phyloP scores from a whole-genome alignment of 371 early-diverging fungal genomes.

The Mucor saturninus region DNA sequence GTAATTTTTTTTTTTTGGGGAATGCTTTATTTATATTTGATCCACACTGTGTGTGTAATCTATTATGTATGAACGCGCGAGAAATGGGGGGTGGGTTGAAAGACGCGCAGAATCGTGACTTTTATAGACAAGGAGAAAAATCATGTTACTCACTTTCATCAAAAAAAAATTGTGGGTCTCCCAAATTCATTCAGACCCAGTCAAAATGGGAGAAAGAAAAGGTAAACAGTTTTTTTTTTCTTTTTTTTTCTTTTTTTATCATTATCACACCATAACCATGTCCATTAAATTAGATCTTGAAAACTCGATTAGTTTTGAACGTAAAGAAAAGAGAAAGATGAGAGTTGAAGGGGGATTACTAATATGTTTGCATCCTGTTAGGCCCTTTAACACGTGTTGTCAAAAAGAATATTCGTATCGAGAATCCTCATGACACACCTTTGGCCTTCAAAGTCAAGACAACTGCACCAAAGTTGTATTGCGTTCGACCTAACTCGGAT shows the following conservation, averaged over 20 bases:
- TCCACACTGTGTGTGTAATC: too few species aligned
- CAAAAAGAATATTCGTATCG: constrained; percentile 55
- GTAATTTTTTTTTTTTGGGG: background rate
- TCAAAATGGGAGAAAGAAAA: background rate
- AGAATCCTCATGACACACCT: constrained; percentile 61
- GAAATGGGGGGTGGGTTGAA: too few species aligned
- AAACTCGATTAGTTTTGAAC: constrained; percentile 25
- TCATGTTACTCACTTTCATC: too few species aligned
- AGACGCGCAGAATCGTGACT: too few species aligned
- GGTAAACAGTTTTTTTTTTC: background rate
- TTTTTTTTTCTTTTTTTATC: background rate
- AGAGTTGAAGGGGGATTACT: background rate
- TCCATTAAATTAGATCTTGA: constrained; percentile 25
- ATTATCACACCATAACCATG: constrained; percentile 9
- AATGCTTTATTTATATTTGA: background rate
- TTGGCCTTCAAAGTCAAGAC: constrained; percentile 92
- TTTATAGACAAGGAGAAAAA: too few species aligned
- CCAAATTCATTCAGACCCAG: too few species aligned
- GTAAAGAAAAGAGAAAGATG: constrained; percentile 8
- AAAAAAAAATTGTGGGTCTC: too few species aligned
- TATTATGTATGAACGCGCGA: too few species aligned
- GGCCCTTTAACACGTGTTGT: constrained; percentile 73
- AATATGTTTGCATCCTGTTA: constrained; percentile 19
- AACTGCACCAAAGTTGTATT: constrained; percentile 91
- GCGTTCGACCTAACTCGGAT: constrained; percentile 89